Evolutionary conservation across 1,284 basidiomycete genomes (phyloP), one percentile per base, ranked within the genome.

Genomic region (Neolentinus lepideus): DNA sequence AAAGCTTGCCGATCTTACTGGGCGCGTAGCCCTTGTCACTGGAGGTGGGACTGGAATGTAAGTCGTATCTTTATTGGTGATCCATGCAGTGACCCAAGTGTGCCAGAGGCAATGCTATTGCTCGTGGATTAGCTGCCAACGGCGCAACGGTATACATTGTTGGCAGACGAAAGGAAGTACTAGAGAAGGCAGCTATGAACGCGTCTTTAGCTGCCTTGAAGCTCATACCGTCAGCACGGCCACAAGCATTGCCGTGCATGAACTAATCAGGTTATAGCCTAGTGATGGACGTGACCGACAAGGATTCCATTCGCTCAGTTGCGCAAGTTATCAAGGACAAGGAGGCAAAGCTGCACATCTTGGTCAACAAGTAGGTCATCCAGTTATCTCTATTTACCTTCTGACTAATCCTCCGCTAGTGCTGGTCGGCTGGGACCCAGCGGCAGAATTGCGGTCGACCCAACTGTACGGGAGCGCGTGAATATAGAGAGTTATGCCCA

Each of bases 131-230:
- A 21, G 71, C 73, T 2, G 67, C 63, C 10, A 76, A 75, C 54
- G 75, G 75, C 4, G 76, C 75, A 12, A 71, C 68, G 43, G 75
- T 78, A 12, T 78, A 77, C 63, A 72, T 79, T 56, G 63, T 62
- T 2, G 66, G 66, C 11, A 60, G 70, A 25, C 61, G 66, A 3
- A 58, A 59, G 36, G 64, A 70, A 26, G 64, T 65, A 26, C 62
- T 71, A 3, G 57, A 65, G 19, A 56, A 64, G 19, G 63, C 62
- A 16, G 62, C 63, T 0, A 36, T 60, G 27, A 8, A 50, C 6
- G 24, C 11, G 27, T 3, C 16, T 16, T 29, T 11, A 6, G 6
- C 12, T 9, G 47, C 9, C 11, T n/a, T 50, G 27, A 21, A 12
- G 11, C 14, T 50, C 3, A 25, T 50, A 12, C 47, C 47, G 47